Evolutionary conservation across 208 protist genomes (phyloP).

Genomic region (Herpetomonas samuelpessoai): DNA sequence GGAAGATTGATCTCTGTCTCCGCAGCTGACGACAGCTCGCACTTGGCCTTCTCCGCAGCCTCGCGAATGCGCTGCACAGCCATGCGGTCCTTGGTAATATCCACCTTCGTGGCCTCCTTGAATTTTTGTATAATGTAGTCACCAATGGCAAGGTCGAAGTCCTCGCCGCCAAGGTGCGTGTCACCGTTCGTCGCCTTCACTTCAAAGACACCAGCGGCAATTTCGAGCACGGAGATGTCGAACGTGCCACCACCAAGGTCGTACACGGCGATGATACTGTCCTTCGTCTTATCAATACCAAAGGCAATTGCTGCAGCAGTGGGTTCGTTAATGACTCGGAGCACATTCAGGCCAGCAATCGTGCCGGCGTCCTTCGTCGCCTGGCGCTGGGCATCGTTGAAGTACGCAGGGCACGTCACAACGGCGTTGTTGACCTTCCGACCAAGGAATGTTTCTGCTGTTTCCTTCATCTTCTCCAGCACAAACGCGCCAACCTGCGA

Average conservation of each 20-base stretch:
- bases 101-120: conserved; percentile 91
- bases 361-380: conserved; percentile 97
- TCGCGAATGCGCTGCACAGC: conserved; percentile 96
- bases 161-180: conserved; percentile 99
- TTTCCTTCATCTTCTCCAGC: conserved; percentile 86
- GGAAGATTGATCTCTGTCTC: conserved; percentile 95
- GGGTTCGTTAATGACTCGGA: conserved; percentile 99
- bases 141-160: conserved; percentile 95
- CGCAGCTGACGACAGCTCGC: conserved; percentile 92
- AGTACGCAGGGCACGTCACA: conserved; percentile 97
- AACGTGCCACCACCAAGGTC: conserved; percentile 95
- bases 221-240: conserved; percentile 96
- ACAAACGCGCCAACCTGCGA: conserved; percentile 76
- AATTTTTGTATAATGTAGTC: conserved; percentile 92
- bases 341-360: conserved; percentile 94
- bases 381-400: conserved; percentile 97
- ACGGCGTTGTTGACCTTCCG: conserved; percentile 80
- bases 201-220: conserved; percentile 97
- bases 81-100: conserved; percentile 93
- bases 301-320: conserved; percentile 92
- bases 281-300: conserved; percentile 21
- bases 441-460: conserved; percentile 30
- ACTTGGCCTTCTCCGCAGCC: conserved; percentile 98
- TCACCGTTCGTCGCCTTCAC: conserved; percentile 98
- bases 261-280: conserved; percentile 56